These are phyloP conservation scores for Paxillus involutus DNA, from an alignment of 768 basidiomycete genomes.

Conservation along the genomic window DNA sequence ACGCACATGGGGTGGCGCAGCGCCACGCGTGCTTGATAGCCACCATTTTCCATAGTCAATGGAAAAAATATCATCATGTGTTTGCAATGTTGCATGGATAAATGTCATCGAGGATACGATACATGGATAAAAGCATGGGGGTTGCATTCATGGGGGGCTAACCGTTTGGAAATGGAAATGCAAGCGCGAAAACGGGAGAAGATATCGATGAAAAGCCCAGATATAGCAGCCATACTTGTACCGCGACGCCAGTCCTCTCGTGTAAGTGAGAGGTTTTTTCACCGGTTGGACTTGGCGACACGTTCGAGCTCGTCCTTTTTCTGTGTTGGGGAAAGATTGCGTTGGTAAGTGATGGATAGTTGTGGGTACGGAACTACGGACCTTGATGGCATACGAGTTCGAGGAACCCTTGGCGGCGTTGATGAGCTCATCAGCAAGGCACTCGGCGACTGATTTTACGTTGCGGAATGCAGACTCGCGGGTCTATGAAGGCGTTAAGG, in stretches of 20 bases:
- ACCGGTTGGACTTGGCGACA: constrained; percentile 99
- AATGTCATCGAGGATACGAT: constrained; percentile 16
- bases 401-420: constrained; percentile 99
- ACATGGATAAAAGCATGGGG: constrained; percentile 23
- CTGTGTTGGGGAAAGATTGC: constrained; percentile 36
- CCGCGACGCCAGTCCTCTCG: constrained; percentile 10
- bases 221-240: constrained; percentile 23
- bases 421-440: constrained; percentile 98
- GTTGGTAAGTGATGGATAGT: constrained; percentile 1
- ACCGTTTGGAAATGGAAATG: constrained; percentile 5
- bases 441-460: constrained; percentile 98
- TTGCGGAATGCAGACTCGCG: constrained; percentile 99
- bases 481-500: constrained; percentile 52
- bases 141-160: constrained; percentile 25
- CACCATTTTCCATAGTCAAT: no score
- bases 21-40: no score
- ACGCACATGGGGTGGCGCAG: not conserved
- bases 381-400: constrained; percentile 99
- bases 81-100: constrained; percentile 7
- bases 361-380: constrained; percentile 27
- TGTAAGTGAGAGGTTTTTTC: constrained; percentile 39
- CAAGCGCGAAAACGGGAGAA: constrained; percentile 2
- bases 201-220: constrained; percentile 17
- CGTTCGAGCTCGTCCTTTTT: constrained; percentile 99
- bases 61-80: not conserved